These are phyloP conservation scores for Pseudogymnoascus destructans DNA, from an alignment of 2,329 filamentous ascomycete species.

Conservation along the genomic window DNA sequence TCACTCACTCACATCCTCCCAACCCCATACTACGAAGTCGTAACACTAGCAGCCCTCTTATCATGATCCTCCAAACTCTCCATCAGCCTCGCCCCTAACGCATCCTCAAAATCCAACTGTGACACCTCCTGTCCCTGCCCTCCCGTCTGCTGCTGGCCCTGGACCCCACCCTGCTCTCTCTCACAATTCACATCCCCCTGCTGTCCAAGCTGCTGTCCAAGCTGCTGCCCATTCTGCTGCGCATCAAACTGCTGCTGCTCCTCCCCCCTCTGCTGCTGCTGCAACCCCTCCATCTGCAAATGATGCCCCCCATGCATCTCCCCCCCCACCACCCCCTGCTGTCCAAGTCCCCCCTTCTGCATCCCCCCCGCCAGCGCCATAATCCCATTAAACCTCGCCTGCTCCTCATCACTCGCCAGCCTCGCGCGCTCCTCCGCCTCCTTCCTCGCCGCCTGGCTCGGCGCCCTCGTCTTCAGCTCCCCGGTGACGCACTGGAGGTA, in stretches of 20 bases:
- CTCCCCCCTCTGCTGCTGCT: background rate
- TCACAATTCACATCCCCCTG: background rate
- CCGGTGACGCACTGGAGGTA: conserved; percentile 81
- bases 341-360: conserved; percentile 6
- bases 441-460: conserved; percentile 56
- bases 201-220: background rate
- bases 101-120: conserved; percentile 8
- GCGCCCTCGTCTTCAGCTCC: conserved; percentile 74
- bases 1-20: too few relatives aligned
- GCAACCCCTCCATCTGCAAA: background rate
- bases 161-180: background rate
- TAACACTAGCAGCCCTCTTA: conserved; percentile 6
- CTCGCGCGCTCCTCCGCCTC: conserved; percentile 52
- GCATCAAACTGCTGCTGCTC: conserved; percentile 1
- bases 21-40: background rate
- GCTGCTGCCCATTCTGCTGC: background rate
- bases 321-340: background rate
- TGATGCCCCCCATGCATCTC: background rate
- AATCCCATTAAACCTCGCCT: conserved; percentile 46
- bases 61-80: conserved; percentile 10
- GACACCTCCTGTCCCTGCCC: background rate
- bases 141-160: background rate
- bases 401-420: conserved; percentile 45
- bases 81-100: conserved; percentile 4
- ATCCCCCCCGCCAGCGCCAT: conserved; percentile 41